A percentile compares a stretch with the other conserved stretches of the same genome.
Conservation (phyloP, 2,329 filamentous ascomycete species). For the Aspergillus hortae region DNA sequence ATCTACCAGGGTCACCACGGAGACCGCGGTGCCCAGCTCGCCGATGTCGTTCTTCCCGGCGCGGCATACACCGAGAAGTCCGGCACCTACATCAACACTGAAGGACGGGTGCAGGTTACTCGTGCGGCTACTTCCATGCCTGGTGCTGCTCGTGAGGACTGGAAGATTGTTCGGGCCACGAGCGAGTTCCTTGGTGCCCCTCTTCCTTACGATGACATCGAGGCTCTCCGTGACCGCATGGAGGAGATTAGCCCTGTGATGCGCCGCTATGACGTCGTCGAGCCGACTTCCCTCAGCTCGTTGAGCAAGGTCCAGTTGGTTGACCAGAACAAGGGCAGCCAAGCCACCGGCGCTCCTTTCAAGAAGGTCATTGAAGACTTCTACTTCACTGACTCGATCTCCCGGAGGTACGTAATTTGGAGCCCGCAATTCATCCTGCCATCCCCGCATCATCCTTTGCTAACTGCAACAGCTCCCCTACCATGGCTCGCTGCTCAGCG, state of each 20-base stretch:
- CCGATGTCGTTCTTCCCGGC: conserved; percentile 88
- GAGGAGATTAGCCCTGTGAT: conserved; percentile 89
- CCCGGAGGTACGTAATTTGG: conserved; percentile 69
- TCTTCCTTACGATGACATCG: conserved; percentile 89
- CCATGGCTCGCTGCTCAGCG: conserved; percentile 95
- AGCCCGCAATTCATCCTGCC: conserved; percentile 14
- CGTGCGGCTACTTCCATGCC: conserved; percentile 84
- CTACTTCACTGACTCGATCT: conserved; percentile 97
- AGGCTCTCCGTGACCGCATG: conserved; percentile 87
- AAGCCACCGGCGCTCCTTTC: conserved; percentile 68
- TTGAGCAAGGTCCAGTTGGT: conserved; percentile 93
- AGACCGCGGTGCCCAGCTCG: conserved; percentile 86
- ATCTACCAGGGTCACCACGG: conserved; percentile 98
- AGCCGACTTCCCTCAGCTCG: conserved; percentile 68
- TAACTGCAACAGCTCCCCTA: conserved; percentile 68
- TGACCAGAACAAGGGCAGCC: conserved; percentile 89
- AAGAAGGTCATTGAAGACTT: conserved; percentile 92
- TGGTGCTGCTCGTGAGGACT: conserved; percentile 89
- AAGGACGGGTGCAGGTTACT: conserved; percentile 92
- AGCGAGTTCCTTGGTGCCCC: conserved; percentile 87
- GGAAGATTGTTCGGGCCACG: conserved; percentile 94
- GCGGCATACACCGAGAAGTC: conserved; percentile 97
- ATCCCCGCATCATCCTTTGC: neutral
- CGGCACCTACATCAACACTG: conserved; percentile 95
- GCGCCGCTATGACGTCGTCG: conserved; percentile 84